Evolutionary conservation across 129 eudicot genomes (phyloP).

Genomic region (Tagetes erecta): DNA sequence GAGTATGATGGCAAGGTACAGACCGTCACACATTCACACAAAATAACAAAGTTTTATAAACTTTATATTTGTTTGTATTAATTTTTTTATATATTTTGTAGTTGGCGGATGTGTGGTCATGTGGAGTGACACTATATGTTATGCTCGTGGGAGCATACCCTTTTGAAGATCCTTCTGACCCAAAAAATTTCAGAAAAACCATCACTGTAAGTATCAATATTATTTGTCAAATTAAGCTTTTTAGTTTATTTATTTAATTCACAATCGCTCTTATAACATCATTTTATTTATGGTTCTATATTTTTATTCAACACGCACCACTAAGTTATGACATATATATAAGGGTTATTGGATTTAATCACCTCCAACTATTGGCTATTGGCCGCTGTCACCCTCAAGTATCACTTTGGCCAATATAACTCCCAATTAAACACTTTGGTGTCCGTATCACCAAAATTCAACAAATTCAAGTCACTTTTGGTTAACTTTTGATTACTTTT

Average conservation of each 20-base stretch:
- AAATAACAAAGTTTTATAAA: neutral
- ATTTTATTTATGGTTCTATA: too few relatives aligned
- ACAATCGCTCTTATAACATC: neutral
- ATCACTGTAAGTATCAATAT: conserved; percentile 43
- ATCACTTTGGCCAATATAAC: too few relatives aligned
- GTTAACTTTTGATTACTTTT: too few relatives aligned
- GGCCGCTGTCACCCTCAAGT: too few relatives aligned
- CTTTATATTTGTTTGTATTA: neutral
- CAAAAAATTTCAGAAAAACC: conserved; percentile 72
- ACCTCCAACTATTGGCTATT: too few relatives aligned
- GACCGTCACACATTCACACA: neutral
- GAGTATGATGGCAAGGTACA: conserved; percentile 82
- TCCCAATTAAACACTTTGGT: too few relatives aligned
- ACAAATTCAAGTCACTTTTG: too few relatives aligned
- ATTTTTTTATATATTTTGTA: conserved; percentile 13
- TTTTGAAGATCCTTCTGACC: conserved; percentile 76
- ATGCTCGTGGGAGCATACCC: conserved; percentile 89
- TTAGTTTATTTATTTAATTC: neutral
- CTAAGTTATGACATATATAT: too few relatives aligned
- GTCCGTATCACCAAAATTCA: too few relatives aligned
- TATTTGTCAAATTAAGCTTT: neutral
- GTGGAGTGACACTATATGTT: conserved; percentile 83
- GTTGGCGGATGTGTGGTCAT: conserved; percentile 92
- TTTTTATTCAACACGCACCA: too few relatives aligned
- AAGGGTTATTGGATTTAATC: too few relatives aligned